Base-by-base conservation (phyloP, 345 rosid genomes). In the Rhodamnia argentea region DNA sequence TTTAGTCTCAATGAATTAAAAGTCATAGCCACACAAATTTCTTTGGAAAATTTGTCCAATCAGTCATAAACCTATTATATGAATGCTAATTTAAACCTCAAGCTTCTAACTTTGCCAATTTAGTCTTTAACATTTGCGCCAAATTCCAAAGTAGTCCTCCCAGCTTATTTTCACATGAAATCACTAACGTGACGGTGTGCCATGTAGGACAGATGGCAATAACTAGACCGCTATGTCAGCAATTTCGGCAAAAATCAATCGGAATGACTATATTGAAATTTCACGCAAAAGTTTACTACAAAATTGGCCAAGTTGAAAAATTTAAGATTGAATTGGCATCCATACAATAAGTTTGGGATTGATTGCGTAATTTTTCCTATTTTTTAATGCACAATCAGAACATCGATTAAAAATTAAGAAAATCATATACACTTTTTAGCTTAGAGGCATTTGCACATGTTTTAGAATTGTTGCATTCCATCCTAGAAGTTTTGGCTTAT, bases 191-290 rank as follows among this genome's bases (percentile, higher is more conserved):
- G 56, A 2, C 10, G 4, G 10, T 22, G 26, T 55, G 11, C 11
- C 58, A 55, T 4, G 4, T 20, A 37, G 26, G 81, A 70, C 37
- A 10, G 24, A 22, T 0, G 13, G 1, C 47, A 4, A 16, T 18
- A 70, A 32, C 0, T 70, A 2, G 22, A 70, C 7, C 0, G 4
- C 11, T 11, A 37, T 4, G 0, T 20, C 20, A 70, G 2, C 5
- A 23, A 70, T 70, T 37, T 1, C 5, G 1, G 5, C 0, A 0
- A 70, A 70, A 37, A 70, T 37, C 37, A 7, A 18, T 18, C 0
- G 0, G 26, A 18, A 70, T 2, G 13, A 10, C 13, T 32, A 22
- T 9, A 20, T 37, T 70, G 7, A 1, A 18, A 20, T 37, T 32
- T 1, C 81, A 32, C 13, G 5, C 26, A 32, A 9, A 18, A 13